phyloP scores from a whole-genome alignment of 805 yeast species.

The Barnettozyma wickerhamii region DNA sequence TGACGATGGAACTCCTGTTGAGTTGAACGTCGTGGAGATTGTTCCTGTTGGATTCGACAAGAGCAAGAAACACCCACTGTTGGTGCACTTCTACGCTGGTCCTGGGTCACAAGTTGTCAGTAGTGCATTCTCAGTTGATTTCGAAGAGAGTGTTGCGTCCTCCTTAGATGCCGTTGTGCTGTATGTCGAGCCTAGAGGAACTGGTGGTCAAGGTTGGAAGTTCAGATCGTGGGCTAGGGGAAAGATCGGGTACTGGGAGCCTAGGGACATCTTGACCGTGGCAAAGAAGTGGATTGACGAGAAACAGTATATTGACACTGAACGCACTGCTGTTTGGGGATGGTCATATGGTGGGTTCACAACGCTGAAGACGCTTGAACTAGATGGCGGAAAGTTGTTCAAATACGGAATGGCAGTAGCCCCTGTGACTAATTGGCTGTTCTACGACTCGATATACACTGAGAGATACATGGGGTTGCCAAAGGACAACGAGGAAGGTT shows the following conservation, averaged over 20 bases:
- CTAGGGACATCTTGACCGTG: conserved; percentile 79
- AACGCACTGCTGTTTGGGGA: conserved; percentile 86
- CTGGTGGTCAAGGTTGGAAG: conserved; percentile 79
- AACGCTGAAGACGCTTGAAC: conserved; percentile 83
- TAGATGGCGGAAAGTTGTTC: conserved; percentile 69
- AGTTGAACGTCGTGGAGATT: conserved; percentile 68
- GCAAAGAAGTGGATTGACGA: conserved; percentile 50
- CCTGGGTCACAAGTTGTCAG: conserved; percentile 88
- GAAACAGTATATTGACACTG: conserved; percentile 53
- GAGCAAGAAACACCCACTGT: conserved; percentile 60
- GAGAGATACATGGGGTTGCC: conserved; percentile 93
- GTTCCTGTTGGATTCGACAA: conserved; percentile 68
- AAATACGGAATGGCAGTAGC: conserved; percentile 94
- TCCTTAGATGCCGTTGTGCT: conserved; percentile 80
- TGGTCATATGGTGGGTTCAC: conserved; percentile 98
- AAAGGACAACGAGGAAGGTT: conserved; percentile 59
- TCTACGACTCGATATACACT: conserved; percentile 91
- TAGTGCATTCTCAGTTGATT: conserved; percentile 53
- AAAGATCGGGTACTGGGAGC: conserved; percentile 77
- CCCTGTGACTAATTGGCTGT: conserved; percentile 92
- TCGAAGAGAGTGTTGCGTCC: conserved; percentile 73
- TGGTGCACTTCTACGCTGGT: conserved; percentile 94
- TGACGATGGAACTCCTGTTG: conserved; percentile 40
- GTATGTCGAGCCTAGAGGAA: conserved; percentile 95
- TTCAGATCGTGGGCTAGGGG: conserved; percentile 79